Conservation (phyloP, 371 early-diverging fungal species). For the Lichtheimia hyalospora region DNA sequence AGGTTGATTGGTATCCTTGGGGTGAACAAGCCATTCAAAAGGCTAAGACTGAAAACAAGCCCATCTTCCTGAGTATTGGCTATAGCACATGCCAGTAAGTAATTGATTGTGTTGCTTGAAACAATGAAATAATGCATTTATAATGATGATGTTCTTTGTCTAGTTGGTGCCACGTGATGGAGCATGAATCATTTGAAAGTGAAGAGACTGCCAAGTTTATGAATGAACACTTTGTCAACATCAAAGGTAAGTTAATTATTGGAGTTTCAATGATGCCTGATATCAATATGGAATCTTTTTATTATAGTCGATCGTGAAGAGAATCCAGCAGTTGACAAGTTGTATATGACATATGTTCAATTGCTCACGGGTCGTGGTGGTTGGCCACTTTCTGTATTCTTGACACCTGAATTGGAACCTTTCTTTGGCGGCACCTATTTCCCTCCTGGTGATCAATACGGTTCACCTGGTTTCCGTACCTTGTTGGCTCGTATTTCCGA, state of each 20-base stretch:
- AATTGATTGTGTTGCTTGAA: neutral
- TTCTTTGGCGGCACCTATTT: slow-evolving; percentile 74
- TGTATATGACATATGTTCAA: slow-evolving; percentile 63
- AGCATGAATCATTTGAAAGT: slow-evolving; percentile 65
- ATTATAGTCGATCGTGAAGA: slow-evolving; percentile 55
- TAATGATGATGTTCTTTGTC: neutral
- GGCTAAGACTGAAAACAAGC: slow-evolving; percentile 54
- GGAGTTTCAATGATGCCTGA: neutral
- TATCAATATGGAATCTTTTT: neutral
- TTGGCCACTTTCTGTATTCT: slow-evolving; percentile 62
- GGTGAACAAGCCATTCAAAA: slow-evolving; percentile 63
- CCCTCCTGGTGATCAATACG: slow-evolving; percentile 54
- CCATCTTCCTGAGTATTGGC: slow-evolving; percentile 68
- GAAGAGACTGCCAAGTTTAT: slow-evolving; percentile 53
- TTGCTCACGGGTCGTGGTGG: slow-evolving; percentile 60
- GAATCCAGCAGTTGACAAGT: slow-evolving; percentile 65
- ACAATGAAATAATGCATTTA: neutral
- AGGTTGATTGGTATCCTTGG: slow-evolving; percentile 78
- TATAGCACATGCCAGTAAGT: slow-evolving; percentile 69
- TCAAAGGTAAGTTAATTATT: slow-evolving; percentile 39
- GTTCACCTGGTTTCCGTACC: slow-evolving; percentile 54
- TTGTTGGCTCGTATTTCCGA: slow-evolving; percentile 41
- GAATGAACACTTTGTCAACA: slow-evolving; percentile 63
- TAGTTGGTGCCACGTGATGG: slow-evolving; percentile 75
- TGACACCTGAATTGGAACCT: slow-evolving; percentile 65